Percentiles rank a stretch among this genome's conserved stretches.
These are phyloP conservation scores for Cutaneotrichosporon sp. DNA, from an alignment of 1,284 basidiomycete genomes.

Conservation along the genomic window DNA sequence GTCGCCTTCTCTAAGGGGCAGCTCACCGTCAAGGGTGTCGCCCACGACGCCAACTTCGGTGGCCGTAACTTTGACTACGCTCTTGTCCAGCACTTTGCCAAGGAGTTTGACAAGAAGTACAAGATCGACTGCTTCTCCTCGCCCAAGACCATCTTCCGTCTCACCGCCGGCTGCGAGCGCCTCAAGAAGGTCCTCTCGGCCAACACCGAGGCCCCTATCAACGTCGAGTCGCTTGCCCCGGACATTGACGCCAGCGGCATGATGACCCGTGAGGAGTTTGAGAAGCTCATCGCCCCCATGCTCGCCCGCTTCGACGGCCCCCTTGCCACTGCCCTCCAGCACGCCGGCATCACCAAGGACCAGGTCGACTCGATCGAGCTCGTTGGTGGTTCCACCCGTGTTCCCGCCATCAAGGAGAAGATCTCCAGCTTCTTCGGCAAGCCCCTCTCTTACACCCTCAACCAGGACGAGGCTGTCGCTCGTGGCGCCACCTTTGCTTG, in stretches of 20 bases:
- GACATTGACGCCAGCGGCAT: slow-evolving; percentile 68
- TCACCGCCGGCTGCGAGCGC: slow-evolving; percentile 69
- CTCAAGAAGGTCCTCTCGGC: slow-evolving; percentile 72
- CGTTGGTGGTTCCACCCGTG: slow-evolving; percentile 63
- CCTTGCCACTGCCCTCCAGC: slow-evolving; percentile 56
- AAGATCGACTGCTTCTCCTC: slow-evolving; percentile 86
- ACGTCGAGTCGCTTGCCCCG: slow-evolving; percentile 89
- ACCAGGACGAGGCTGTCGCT: slow-evolving; percentile 90
- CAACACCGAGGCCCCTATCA: slow-evolving; percentile 77
- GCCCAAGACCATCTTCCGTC: slow-evolving; percentile 87
- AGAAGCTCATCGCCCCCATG: slow-evolving; percentile 54
- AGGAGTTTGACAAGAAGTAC: slow-evolving; percentile 88
- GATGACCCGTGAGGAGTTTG: slow-evolving; percentile 59
- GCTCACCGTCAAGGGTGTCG: slow-evolving; percentile 74
- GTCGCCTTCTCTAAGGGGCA: slow-evolving; percentile 89
- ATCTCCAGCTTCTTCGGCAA: slow-evolving; percentile 66
- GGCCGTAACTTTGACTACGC: slow-evolving; percentile 89
- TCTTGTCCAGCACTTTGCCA: slow-evolving; percentile 76
- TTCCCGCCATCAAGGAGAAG: slow-evolving; percentile 63
- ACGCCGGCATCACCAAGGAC: slow-evolving; percentile 58
- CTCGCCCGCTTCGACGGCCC: slow-evolving; percentile 57
- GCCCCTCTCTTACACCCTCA: slow-evolving; percentile 76
- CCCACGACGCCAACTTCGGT: slow-evolving; percentile 84
- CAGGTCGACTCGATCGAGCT: slow-evolving; percentile 64
- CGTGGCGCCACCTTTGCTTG: slow-evolving; percentile 91